Conservation (phyloP, 352 stramenopile species). For the Phytopythium sindhum region DNA sequence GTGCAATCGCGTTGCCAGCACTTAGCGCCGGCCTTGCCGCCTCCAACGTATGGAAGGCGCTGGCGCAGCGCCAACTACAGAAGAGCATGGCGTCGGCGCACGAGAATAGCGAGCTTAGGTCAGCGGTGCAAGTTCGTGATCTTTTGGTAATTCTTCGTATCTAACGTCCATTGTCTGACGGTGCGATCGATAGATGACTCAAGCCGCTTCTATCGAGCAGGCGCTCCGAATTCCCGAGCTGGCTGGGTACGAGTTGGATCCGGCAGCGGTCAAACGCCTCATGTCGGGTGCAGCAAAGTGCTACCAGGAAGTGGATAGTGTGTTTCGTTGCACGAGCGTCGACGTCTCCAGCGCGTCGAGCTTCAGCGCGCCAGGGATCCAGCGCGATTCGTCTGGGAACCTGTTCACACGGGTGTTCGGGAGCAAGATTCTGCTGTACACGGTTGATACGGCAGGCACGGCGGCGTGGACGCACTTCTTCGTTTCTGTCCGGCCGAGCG, state of each 20-base stretch:
- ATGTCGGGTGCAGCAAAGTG: background rate
- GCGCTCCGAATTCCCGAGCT: background rate
- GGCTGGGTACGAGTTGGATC: background rate
- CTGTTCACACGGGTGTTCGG: constrained; percentile 43
- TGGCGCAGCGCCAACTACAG: constrained; percentile 14
- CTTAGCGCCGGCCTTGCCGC: background rate
- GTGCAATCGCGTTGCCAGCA: background rate
- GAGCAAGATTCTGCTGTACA: constrained; percentile 41
- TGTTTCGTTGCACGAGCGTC: background rate
- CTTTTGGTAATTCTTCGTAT: background rate
- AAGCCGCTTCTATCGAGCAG: background rate
- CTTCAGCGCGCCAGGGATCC: background rate
- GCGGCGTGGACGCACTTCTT: constrained; percentile 43
- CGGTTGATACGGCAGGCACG: constrained; percentile 20
- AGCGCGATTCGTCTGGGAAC: constrained; percentile 1
- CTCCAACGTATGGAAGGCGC: constrained; percentile 8
- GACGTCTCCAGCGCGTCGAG: background rate
- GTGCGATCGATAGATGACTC: background rate
- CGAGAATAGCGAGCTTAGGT: constrained; percentile 9
- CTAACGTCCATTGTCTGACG: background rate
- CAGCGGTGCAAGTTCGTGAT: constrained; percentile 2
- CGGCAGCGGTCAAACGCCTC: background rate
- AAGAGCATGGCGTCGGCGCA: constrained; percentile 10
- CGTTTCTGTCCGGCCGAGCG: constrained; percentile 14
- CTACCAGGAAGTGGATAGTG: background rate